Evolutionary conservation across 495 filamentous ascomycete genomes (phyloP), one percentile per base, ranked within the genome.

Genomic region (Pseudomonodictys pantanalensis): DNA sequence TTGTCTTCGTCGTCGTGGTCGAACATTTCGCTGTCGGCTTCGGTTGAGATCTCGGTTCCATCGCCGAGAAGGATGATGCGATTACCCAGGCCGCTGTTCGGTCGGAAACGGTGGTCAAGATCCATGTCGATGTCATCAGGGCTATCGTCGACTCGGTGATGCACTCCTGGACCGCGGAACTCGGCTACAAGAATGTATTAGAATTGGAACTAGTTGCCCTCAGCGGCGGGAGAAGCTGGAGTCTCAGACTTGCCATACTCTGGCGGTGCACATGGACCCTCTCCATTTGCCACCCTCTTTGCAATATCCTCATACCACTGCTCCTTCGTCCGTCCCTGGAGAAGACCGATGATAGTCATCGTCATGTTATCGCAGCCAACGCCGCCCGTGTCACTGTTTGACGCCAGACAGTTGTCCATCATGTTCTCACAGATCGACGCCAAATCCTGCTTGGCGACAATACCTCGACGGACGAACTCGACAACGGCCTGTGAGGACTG

Each of bases 311-410:
- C 87, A 71, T 97, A 97, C 93, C 93, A 98, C 75, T 97, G 86
- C 70, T 96, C 91, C 78, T 95, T 96, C 67, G 83, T 91, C 79
- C 86, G 87, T 71, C 92, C 93, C 63, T 86, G 83, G 52, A 98
- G 83, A 68, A 98, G 83, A 61, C 86, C 93, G 70, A 98, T 79
- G 64, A 98, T 78, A 66, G 86, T 80, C 88, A 97, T 96, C 63
- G 93, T 98, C 93, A 98, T 98, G 78, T 98, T 98, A 76, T 98
- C 93, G 75, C 93, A 98, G 60, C 93, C 93, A 46, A 98, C 93
- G 42, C 93, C 93, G 29, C 93, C 93, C 39, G 93, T 97, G 74
- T 98, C 95, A 66, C 91, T 93, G 79, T 93, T 97, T 49, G 91
- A 91, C 26, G 93, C 89, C 52, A 97, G 81, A 72, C 93, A 98